A percentile compares a stretch with the other conserved stretches of the same genome.
Conservation (phyloP, 768 basidiomycete genomes). For the Xanthoconium stramineum region DNA sequence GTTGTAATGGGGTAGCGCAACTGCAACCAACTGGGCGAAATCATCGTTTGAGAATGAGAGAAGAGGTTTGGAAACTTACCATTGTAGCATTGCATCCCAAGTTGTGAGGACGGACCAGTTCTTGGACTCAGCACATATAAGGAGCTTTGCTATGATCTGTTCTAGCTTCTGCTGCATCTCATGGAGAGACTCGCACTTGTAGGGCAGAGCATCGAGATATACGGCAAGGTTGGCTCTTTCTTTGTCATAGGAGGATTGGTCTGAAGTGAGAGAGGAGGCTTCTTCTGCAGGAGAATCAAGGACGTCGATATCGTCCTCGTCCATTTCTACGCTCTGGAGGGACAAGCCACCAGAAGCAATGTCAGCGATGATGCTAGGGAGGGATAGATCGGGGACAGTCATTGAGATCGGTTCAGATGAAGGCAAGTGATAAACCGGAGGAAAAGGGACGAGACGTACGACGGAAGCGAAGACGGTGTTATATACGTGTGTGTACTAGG, state of each 20-base stretch:
- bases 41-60: constrained; percentile 3
- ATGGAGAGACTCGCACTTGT: constrained; percentile 65
- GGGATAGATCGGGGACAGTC: constrained; percentile 18
- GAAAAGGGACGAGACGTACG: constrained; percentile 27
- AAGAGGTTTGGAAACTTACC: constrained; percentile 40
- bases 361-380: constrained; percentile 26
- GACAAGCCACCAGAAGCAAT: constrained; percentile 23
- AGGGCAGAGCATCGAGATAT: constrained; percentile 68
- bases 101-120: constrained; percentile 72
- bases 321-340: constrained; percentile 40
- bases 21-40: constrained; percentile 63
- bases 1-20: constrained; percentile 78
- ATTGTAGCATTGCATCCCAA: constrained; percentile 81
- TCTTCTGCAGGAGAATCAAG: constrained; percentile 41
- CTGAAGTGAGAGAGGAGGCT: constrained; percentile 10
- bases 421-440: constrained; percentile 12
- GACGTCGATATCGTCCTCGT: constrained; percentile 53
- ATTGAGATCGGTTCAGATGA: constrained; percentile 23
- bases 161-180: constrained; percentile 72
- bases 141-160: constrained; percentile 63
- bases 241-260: constrained; percentile 48
- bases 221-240: constrained; percentile 59
- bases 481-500: constrained; percentile 15
- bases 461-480: constrained; percentile 1
- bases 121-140: constrained; percentile 67